Conservation (phyloP, 805 yeast genomes). For the Yamadazyma nakazawae region DNA sequence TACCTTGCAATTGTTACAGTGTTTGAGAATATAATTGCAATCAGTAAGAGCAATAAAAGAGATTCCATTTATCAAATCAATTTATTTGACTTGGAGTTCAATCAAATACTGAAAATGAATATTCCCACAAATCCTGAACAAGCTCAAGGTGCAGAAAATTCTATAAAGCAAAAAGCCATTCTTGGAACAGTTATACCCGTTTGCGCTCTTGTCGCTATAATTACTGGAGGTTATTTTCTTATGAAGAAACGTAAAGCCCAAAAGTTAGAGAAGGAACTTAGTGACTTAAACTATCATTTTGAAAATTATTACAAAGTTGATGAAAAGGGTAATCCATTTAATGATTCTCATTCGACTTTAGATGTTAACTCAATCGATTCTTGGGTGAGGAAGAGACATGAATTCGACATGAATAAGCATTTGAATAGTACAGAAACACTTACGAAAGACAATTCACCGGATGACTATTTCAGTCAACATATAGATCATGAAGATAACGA, state of each 20-base stretch:
- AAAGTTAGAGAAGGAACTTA: slow-evolving; percentile 17
- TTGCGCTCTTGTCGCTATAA: slow-evolving; percentile 17
- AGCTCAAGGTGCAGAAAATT: background rate
- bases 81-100: slow-evolving; percentile 12
- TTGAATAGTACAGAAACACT: slow-evolving; percentile 14
- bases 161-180: slow-evolving; percentile 25
- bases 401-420: slow-evolving; percentile 32
- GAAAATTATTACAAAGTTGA: slow-evolving; percentile 26
- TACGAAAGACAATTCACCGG: background rate
- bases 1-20: slow-evolving; percentile 13
- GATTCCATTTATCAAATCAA: slow-evolving; percentile 6
- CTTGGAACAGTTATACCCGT: slow-evolving; percentile 39
- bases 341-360: slow-evolving; percentile 35
- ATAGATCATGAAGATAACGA: slow-evolving; percentile 6
- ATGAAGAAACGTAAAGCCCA: slow-evolving; percentile 20
- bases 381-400: slow-evolving; percentile 51
- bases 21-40: slow-evolving; percentile 13
- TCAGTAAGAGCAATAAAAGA: slow-evolving; percentile 6
- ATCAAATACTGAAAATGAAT: slow-evolving; percentile 3
- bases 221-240: slow-evolving; percentile 17
- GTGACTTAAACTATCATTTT: slow-evolving; percentile 27
- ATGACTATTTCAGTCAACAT: background rate
- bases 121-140: slow-evolving; percentile 8
- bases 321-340: slow-evolving; percentile 8
- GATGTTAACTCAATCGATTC: slow-evolving; percentile 50